A percentile compares a stretch with the other conserved stretches of the same genome.
phyloP scores from a whole-genome alignment of 2,329 filamentous ascomycete genomes.

The Trichoderma semiorbis region DNA sequence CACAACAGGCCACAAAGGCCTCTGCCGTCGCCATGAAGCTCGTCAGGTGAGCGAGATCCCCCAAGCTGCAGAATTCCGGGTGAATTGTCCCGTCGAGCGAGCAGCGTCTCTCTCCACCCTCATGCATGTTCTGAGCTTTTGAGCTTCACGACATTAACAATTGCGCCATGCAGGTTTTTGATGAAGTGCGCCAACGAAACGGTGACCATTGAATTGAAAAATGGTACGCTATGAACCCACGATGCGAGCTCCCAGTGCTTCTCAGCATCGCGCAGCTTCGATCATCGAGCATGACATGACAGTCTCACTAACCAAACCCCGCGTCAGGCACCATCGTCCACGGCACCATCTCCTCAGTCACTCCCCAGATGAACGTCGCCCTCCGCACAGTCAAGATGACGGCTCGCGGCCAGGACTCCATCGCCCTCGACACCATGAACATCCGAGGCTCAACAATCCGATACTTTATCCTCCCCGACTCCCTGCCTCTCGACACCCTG shows the following conservation, averaged over 20 bases:
- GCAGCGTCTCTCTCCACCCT: neutral
- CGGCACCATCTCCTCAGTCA: constrained; percentile 94
- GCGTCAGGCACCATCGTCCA: constrained; percentile 82
- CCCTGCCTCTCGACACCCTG: constrained; percentile 88
- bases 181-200: constrained; percentile 99
- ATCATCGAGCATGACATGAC: neutral
- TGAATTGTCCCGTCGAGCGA: neutral
- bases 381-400: constrained; percentile 98
- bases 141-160: constrained; percentile 27
- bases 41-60: constrained; percentile 67
- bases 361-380: constrained; percentile 97
- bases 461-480: constrained; percentile 95
- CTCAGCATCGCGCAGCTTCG: neutral
- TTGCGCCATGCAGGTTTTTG: constrained; percentile 66
- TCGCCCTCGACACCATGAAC: constrained; percentile 92
- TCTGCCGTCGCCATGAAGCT: constrained; percentile 78
- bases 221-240: constrained; percentile 58
- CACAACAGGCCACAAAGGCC: constrained; percentile 14
- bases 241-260: neutral
- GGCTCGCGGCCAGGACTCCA: constrained; percentile 77
- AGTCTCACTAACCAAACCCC: neutral
- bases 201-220: constrained; percentile 97
- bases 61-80: constrained; percentile 22
- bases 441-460: constrained; percentile 93
- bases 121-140: constrained; percentile 11